These are phyloP conservation scores for Yamadazyma aaseri DNA, from an alignment of 1,139 yeast species.

Conservation along the genomic window DNA sequence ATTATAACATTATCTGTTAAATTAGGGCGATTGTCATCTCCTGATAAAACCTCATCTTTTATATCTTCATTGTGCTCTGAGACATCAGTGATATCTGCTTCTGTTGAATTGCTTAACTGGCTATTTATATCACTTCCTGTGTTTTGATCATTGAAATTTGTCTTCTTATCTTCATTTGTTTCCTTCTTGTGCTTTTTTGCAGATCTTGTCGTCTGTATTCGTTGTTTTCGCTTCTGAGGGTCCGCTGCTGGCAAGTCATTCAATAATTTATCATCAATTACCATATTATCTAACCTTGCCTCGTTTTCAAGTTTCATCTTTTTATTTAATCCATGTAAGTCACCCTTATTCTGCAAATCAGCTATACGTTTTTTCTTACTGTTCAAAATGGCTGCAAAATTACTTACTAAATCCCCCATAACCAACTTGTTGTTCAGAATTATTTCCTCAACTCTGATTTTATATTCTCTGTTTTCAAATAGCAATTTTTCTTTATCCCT, in stretches of 20 bases:
- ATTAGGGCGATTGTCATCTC: no score
- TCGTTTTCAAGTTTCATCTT: slow-evolving; percentile 19
- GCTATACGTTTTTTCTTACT: slow-evolving; percentile 38
- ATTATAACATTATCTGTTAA: not conserved
- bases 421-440: slow-evolving; percentile 25
- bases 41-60: no score
- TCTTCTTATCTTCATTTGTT: no score
- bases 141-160: no score
- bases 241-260: slow-evolving; percentile 13
- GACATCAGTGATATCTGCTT: no score
- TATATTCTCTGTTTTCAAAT: slow-evolving; percentile 10
- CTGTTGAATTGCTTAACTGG: no score
- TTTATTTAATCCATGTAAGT: slow-evolving; percentile 23
- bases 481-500: slow-evolving; percentile 3
- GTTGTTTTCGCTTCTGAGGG: no score
- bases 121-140: no score
- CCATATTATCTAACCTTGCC: slow-evolving; percentile 19
- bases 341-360: slow-evolving; percentile 19
- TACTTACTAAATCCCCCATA: slow-evolving; percentile 33
- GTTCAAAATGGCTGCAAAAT: slow-evolving; percentile 36
- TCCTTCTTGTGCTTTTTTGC: no score
- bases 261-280: slow-evolving; percentile 15
- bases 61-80: no score
- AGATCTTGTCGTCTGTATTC: no score
- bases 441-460: slow-evolving; percentile 7